These are phyloP conservation scores for Fusarium lyarnte DNA, from an alignment of 2,329 filamentous ascomycete species.

Conservation along the genomic window DNA sequence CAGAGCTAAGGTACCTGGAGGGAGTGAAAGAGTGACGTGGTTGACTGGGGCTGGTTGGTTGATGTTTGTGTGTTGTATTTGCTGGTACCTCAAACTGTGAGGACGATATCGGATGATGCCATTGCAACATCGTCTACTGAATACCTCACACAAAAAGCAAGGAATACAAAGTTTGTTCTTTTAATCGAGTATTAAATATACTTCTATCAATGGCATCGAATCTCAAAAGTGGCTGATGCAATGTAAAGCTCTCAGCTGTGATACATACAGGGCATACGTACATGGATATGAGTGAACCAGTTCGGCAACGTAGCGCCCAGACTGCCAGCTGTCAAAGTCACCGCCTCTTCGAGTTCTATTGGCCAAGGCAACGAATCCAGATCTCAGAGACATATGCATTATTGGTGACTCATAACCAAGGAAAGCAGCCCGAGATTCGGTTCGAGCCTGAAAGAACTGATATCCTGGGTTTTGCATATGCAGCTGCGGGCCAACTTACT, in stretches of 20 bases:
- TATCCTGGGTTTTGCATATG: slow-evolving; percentile 12
- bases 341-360: slow-evolving; percentile 20
- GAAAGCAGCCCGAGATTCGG: slow-evolving; percentile 3
- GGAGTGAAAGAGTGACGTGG: slow-evolving; percentile 38
- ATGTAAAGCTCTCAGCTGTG: neutral
- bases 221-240: slow-evolving; percentile 16
- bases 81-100: slow-evolving; percentile 1
- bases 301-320: slow-evolving; percentile 25
- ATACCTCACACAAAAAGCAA: neutral
- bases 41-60: slow-evolving; percentile 31
- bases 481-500: slow-evolving; percentile 1
- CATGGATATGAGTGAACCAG: slow-evolving; percentile 12
- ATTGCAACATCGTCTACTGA: neutral
- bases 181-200: neutral
- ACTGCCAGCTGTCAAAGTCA: slow-evolving; percentile 36
- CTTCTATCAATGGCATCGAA: neutral
- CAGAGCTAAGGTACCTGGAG: slow-evolving; percentile 18
- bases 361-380: slow-evolving; percentile 8
- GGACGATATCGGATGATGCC: neutral
- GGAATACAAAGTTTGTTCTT: neutral
- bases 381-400: slow-evolving; percentile 1
- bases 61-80: slow-evolving; percentile 8
- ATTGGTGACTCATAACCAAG: slow-evolving; percentile 26
- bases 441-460: slow-evolving; percentile 9
- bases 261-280: neutral